Base-by-base conservation (phyloP, 768 basidiomycete genomes). In the Russula vinacea region DNA sequence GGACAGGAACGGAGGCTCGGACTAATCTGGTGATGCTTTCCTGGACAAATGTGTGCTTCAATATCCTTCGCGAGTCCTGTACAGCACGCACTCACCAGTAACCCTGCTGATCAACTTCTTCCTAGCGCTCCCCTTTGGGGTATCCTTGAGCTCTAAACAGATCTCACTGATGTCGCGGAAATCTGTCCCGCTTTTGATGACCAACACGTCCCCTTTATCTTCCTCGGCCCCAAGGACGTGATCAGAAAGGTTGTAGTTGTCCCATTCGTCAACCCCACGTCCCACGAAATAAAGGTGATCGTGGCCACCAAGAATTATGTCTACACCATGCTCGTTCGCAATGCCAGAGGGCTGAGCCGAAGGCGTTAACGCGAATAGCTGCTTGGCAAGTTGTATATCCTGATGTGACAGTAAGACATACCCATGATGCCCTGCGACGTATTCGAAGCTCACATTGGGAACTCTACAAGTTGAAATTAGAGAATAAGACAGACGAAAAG, bases 111-210 rank as follows among this genome's bases (percentile, higher is more conserved):
- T 85, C 3, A 89, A 76, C 70, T 84, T 87, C 50, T 72, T 78
- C 66, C 94, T 80, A 13, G 89, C 75, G 69, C 85, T 87, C 1
- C 84, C 86, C 35, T 78, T 71, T 1, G 89, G 82, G 1, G 86
- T 80, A 56, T 83, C 76, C 32, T 78, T 75, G 16, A 95, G 76
- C 61, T 85, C 84, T 24, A 96, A 74, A 0, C 74, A 78, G 50
- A 94, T 76, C 65, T 91, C 89, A 57, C 90, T 92, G 39, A 95
- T 76, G 67, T 95, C 92, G 42, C 89, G 83, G 71, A 96, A 96
- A 75, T 96, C 92, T 2, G 87, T 90, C 9, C 94, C 94, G 70
- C 90, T 93, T 75, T 95, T 95, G 64, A 94, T 77, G 22, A 89
- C 79, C 22, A 92, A 77, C 35, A 89, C 78, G 55, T 89, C 85